Evolutionary conservation across 1,284 basidiomycete genomes (phyloP), one percentile per base, ranked within the genome.

Genomic region (Sporisorium sorghi): DNA sequence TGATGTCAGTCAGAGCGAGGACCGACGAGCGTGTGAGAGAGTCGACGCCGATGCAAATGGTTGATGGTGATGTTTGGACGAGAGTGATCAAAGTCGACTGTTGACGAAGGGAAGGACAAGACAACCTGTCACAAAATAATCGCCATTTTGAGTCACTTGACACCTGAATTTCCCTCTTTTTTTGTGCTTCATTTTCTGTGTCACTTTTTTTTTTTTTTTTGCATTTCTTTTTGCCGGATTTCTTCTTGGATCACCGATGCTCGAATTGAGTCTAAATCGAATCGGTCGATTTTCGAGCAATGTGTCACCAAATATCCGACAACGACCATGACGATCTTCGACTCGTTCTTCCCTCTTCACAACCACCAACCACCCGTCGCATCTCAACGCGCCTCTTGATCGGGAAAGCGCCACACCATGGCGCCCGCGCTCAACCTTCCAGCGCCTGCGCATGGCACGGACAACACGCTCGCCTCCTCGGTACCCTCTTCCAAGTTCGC

Each of bases 341-440:
- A 30, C 23, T 17, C 24, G 17, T 40, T 23, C 32, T 19, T n/a
- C n/a, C n/a, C n/a, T 24, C 49, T 51, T 23, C 14, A 43, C 35
- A 21, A 46, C 37, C 47, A 12, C 19, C 35, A 10, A 21, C 30
- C 47, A 17, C 43, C 28, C 24, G 2, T 12, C 15, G 35, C 46
- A 9, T 28, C n/a, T 42, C 23, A 28, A 14, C 17, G 4, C 19
- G 26, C 47, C 37, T 47, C 5, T 8, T n/a, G 3, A 15, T 17
- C 12, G 24, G 35, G 4, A 14, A 17, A 17, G n/a, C 58, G 35
- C 21, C 47, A 47, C 49, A 47, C 12, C n/a, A 75, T 75, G 73
- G 59, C 73, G n/a, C 68, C 73, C 39, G 65, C 58, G 46, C 76
- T 81, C 66, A 70, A 77, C 21, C 78, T 81, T 26, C 80, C 81